Base-by-base conservation (phyloP, 371 early-diverging fungal genomes). In the Entomophthora muscae region DNA sequence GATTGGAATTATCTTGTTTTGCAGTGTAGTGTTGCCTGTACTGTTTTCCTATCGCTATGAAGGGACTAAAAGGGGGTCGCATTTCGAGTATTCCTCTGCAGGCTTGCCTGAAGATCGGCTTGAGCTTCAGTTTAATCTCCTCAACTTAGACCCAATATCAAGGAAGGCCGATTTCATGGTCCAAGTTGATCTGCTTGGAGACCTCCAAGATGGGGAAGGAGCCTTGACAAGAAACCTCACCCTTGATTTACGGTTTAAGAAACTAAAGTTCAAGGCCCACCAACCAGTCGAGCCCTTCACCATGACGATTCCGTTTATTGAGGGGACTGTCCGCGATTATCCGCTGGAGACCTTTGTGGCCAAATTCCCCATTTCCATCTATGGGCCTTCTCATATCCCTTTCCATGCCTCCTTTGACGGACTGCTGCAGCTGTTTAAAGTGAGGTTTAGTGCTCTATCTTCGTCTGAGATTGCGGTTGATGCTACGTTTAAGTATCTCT, bases 91-190 rank as follows among this genome's bases (percentile, higher is more conserved):
- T n/a, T n/a, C n/a, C n/a, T n/a, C n/a, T n/a, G n/a, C n/a, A n/a
- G n/a, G n/a, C n/a, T n/a, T n/a, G n/a, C n/a, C n/a, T n/a, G n/a
- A n/a, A n/a, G 54, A 53, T n/a, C 54, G 54, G 23, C 26, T 53
- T 23, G 54, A 53, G 5, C n/a, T 53, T 5, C 26, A 5, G 10
- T n/a, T 53, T 3, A 53, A n/a, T 7, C 23, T 53, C n/a, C 26
- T 53, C 21, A 67, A 67, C 58, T 67, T 71, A 28, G 72, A 72
- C 53, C 66, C 70, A 61, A 66, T 68, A 27, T 65, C 69, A 56
- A 68, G 66, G 59, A 72, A 69, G 65, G 69, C 66, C 57, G 64
- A 67, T n/a, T 64, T 72, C 3, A 67, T 69, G 22, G 66, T 72
- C 28, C 67, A 72, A 56, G 66, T 70, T 60, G 66, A 68, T 5